Evolutionary conservation across 163 green algal genomes (phyloP), one percentile per base, ranked within the genome.

Genomic region (Volvox carteri): DNA sequence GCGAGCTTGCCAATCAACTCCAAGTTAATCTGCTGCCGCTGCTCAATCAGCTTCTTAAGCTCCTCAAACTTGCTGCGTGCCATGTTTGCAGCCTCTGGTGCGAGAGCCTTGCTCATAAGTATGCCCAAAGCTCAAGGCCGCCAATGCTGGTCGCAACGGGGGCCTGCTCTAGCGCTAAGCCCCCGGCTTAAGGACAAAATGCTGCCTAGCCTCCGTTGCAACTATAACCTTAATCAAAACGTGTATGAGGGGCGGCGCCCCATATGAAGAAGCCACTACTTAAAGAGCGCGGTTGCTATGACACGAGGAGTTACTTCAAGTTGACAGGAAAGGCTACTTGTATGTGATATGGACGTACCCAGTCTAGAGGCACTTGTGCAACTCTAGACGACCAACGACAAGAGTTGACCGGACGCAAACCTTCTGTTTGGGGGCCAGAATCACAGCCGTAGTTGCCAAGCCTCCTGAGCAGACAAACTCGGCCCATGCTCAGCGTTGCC

Each of bases 41-140:
- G 83, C 68, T 88, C 83, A 2, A 58, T 46, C 21, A 88, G 50
- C 50, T 88, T 88, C 28, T 88, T 88, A 0, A 88, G 37, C 83
- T 88, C 83, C 67, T 88, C 83, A 74, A 75, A 88, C 39, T 80
- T 78, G 37, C 16, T 58, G 21, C 83, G 83, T 6, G 68, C 83
- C 37, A 21, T 11, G 11, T 39, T 33, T 4, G 67, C 68, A 12
- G 50, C 30, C 33, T 84, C 75, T 7, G 65, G 25, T 28, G 73
- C 23, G 4, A 80, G 73, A 4, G 23, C 42, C 73, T 78, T 78
- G 68, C 68, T 77, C 68, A 77, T 77, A n/a, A n/a, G n/a, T n/a
- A n/a, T n/a, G n/a, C n/a, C n/a, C n/a, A n/a, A n/a, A n/a, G n/a
- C n/a, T n/a, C n/a, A n/a, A 80, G 44, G 73, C 44, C 73, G 73